Percentiles rank a stretch among this genome's conserved stretches.
phyloP scores from a whole-genome alignment of 139 green algal genomes.

The Chlorella ohadii region DNA sequence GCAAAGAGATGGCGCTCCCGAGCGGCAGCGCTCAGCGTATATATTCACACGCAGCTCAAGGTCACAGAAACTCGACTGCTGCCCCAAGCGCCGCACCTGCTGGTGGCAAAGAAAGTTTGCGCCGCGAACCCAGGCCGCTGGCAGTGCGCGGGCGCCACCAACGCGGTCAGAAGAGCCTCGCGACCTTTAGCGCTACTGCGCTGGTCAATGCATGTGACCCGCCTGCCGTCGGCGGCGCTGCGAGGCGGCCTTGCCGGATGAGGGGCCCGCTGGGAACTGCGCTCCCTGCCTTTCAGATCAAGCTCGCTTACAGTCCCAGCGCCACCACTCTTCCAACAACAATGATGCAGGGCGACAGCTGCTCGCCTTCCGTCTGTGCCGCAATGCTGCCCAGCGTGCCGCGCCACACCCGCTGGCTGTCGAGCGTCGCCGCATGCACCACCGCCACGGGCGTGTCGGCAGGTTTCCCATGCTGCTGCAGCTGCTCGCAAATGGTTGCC shows the following conservation, averaged over 20 bases:
- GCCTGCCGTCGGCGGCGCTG: no score
- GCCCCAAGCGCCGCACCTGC: background rate
- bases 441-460: conserved; percentile 1
- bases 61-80: no score
- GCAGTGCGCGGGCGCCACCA: no score
- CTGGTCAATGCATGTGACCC: background rate
- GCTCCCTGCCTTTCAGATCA: background rate
- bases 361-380: conserved; percentile 37
- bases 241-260: no score
- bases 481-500: conserved; percentile 36
- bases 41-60: no score
- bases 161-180: no score
- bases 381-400: conserved; percentile 49
- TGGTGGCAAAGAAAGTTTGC: background rate
- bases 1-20: background rate
- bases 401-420: conserved; percentile 63
- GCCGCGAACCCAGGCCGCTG: no score
- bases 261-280: no score
- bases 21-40: no score
- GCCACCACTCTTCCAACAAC: conserved; percentile 47
- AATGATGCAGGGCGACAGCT: conserved; percentile 69
- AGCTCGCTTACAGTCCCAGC: no score
- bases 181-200: no score
- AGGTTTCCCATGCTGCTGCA: conserved; percentile 45
- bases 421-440: conserved; percentile 50